Percentiles rank a stretch among this genome's conserved stretches.
These are phyloP conservation scores for Cunninghamia lanceolata DNA, from an alignment of 75 land plant genomes.

Conservation along the genomic window DNA sequence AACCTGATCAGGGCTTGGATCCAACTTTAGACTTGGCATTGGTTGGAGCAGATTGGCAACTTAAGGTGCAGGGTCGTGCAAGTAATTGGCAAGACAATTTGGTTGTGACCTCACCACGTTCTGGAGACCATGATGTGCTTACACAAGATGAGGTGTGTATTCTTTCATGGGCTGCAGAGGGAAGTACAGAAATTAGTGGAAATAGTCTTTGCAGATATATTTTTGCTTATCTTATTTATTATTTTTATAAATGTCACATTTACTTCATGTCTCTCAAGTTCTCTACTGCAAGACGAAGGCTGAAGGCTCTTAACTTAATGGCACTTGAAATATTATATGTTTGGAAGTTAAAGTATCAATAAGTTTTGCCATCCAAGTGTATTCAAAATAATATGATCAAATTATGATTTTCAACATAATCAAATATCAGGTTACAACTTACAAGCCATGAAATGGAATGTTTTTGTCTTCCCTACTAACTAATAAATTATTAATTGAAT, in stretches of 20 bases:
- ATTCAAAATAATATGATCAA: too few species aligned
- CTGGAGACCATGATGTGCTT: conserved; percentile 93
- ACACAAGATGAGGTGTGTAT: conserved; percentile 75
- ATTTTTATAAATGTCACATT: background rate
- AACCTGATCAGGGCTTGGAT: conserved; percentile 94
- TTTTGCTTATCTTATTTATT: background rate
- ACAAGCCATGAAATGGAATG: background rate
- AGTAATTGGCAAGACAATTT: conserved; percentile 97
- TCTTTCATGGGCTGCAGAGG: background rate
- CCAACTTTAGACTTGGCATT: conserved; percentile 89
- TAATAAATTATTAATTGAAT: background rate
- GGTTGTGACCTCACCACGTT: conserved; percentile 93
- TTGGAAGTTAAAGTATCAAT: background rate
- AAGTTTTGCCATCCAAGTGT: background rate
- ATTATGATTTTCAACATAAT: background rate
- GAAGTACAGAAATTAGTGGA: background rate
- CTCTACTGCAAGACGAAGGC: background rate
- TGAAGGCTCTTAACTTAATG: background rate
- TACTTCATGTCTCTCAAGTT: background rate
- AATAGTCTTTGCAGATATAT: background rate
- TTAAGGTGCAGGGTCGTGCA: conserved; percentile 90
- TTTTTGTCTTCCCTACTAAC: background rate
- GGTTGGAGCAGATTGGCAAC: conserved; percentile 98
- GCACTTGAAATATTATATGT: background rate
- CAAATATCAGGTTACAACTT: background rate